Evolutionary conservation across 2,329 filamentous ascomycete genomes (phyloP).

Genomic region (Tolypocladium inflatum): DNA sequence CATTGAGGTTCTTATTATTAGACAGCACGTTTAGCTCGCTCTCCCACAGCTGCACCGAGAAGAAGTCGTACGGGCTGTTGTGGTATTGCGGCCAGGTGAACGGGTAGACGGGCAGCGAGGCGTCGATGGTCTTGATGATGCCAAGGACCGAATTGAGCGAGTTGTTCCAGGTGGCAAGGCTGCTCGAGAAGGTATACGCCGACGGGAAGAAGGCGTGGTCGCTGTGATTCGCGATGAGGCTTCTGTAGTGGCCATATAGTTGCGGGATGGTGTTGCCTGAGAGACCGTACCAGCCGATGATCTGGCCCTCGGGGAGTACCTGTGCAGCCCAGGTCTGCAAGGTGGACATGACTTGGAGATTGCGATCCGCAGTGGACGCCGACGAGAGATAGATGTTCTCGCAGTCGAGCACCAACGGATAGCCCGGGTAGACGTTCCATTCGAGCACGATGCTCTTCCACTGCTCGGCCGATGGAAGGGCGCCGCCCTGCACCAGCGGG

Average conservation of each 20-base stretch:
- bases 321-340: too few relatives aligned
- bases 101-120: constrained; percentile 1
- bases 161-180: not conserved
- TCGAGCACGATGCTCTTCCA: constrained; percentile 3
- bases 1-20: too few relatives aligned
- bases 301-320: too few relatives aligned
- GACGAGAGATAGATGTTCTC: too few relatives aligned
- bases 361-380: too few relatives aligned
- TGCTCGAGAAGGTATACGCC: constrained; percentile 1
- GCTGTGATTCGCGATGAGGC: too few relatives aligned
- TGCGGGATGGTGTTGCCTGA: too few relatives aligned
- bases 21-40: constrained; percentile 14
- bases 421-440: constrained; percentile 1
- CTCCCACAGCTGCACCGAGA: not conserved
- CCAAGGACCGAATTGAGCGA: not conserved
- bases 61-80: not conserved
- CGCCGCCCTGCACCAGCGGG: constrained; percentile 1
- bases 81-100: not conserved
- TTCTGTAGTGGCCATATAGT: too few relatives aligned
- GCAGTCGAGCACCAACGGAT: too few relatives aligned
- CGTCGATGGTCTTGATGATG: constrained; percentile 1
- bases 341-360: too few relatives aligned
- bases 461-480: not conserved
- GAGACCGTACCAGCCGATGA: too few relatives aligned
- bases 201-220: constrained; percentile 3